Evolutionary conservation across 192 early-diverging fungal species (phyloP), one percentile per base, ranked within the genome.

Genomic region (Funneliformis mosseae): DNA sequence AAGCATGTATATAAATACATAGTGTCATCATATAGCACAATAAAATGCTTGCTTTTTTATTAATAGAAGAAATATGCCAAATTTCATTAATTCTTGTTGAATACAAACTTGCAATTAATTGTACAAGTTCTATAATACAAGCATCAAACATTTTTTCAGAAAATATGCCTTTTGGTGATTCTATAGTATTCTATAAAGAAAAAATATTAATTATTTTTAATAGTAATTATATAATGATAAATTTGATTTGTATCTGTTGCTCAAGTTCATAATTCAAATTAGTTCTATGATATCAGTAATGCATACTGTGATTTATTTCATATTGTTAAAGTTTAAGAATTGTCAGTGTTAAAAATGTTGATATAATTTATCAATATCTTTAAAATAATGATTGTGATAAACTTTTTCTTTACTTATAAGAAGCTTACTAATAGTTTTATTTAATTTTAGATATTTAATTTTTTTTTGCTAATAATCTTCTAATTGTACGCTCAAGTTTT

Each of bases 11-110:
- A 67, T 4, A 67, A 39, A 33, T 67, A 12, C 12, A 9, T 7
- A 25, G 64, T 33, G 39, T 33, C 39, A 67, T 67, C n/a, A n/a
- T n/a, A n/a, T n/a, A n/a, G n/a, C n/a, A 67, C 28, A 67, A 67
- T 28, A 67, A 67, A 67, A 38, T 67, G 23, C 14, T 67, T 3
- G 39, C 27, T 33, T 67, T 67, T 67, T 38, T 67, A 12, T 67
- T n/a, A 39, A 67, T 67, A 12, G 23, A 67, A 67, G 28, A 41
- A 12, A 67, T 38, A 38, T 14, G 14, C 10, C 0, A 67, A 33
- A 67, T 1, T 33, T 67, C 64, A 38, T 2, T 16, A 39, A 67
- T 67, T 67, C 11, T 67, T 67, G 6, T 39, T 12, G 4, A 3
- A 67, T 67, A 27, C 33, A 67, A 0, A 41, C 16, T 14, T 12